These are phyloP conservation scores for Agrocybe praecox DNA, from an alignment of 768 basidiomycete species.

Conservation along the genomic window DNA sequence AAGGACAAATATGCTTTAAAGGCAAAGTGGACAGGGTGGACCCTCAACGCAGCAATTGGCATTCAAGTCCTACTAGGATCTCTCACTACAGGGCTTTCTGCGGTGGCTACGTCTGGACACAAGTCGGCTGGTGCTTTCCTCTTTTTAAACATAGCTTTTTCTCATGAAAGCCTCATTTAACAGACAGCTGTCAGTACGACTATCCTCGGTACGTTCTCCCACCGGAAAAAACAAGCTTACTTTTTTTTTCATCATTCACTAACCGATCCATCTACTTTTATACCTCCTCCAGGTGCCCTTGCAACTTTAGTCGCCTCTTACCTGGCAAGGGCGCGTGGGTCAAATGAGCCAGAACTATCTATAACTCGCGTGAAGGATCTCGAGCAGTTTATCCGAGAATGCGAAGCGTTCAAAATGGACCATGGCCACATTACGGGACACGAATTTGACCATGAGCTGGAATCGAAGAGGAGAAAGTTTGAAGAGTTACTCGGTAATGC, in stretches of 20 bases:
- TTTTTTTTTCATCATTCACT: too few species aligned
- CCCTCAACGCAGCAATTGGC: constrained; percentile 56
- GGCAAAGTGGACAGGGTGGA: constrained; percentile 42
- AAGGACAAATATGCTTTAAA: constrained; percentile 47
- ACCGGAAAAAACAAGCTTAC: not conserved
- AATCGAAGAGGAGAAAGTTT: constrained; percentile 20
- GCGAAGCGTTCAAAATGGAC: constrained; percentile 59
- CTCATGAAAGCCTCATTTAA: too few species aligned
- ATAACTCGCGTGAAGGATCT: constrained; percentile 57
- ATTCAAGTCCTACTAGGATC: constrained; percentile 69
- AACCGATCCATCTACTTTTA: too few species aligned
- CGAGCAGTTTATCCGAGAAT: constrained; percentile 68
- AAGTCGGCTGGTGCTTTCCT: constrained; percentile 32
- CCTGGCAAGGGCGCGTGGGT: constrained; percentile 68
- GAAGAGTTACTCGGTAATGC: constrained; percentile 32
- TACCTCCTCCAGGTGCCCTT: constrained; percentile 66
- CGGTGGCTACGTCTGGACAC: constrained; percentile 35
- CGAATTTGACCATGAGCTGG: constrained; percentile 34
- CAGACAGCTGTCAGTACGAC: constrained; percentile 40
- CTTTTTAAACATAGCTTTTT: not conserved
- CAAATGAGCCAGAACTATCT: constrained; percentile 72
- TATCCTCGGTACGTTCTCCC: constrained; percentile 22
- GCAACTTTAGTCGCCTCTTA: constrained; percentile 73
- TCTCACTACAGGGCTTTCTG: constrained; percentile 64
- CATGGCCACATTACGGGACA: constrained; percentile 42